Conservation (phyloP, 2,329 filamentous ascomycete genomes). For the Verticillium albo-atrum region DNA sequence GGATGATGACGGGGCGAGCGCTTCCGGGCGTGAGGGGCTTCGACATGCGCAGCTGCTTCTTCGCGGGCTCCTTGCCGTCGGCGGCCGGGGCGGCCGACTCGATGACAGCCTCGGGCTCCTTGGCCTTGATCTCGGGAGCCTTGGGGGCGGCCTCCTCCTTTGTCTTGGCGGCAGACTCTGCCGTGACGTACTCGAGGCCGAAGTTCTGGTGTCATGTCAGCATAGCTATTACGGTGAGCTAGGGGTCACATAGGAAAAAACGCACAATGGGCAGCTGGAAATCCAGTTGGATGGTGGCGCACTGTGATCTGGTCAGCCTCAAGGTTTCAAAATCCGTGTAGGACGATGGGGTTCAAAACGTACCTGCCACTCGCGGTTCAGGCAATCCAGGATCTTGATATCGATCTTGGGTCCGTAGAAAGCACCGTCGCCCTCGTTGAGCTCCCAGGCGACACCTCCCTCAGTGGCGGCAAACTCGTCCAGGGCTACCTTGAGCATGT, state of each 20-base stretch:
- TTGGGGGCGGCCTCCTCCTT: slow-evolving; percentile 22
- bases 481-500: slow-evolving; percentile 72
- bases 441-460: slow-evolving; percentile 68
- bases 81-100: slow-evolving; percentile 24
- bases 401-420: slow-evolving; percentile 99
- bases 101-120: slow-evolving; percentile 22
- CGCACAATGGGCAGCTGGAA: slow-evolving; percentile 51
- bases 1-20: slow-evolving; percentile 79
- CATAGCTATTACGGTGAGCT: background rate
- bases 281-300: slow-evolving; percentile 91
- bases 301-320: slow-evolving; percentile 54
- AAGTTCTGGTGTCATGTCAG: slow-evolving; percentile 60
- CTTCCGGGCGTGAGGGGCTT: slow-evolving; percentile 62
- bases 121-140: slow-evolving; percentile 24
- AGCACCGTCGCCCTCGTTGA: slow-evolving; percentile 92
- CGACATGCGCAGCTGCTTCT: slow-evolving; percentile 24
- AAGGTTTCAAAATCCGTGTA: background rate
- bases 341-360: background rate
- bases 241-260: background rate
- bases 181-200: slow-evolving; percentile 79
- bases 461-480: slow-evolving; percentile 60
- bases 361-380: slow-evolving; percentile 39
- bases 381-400: slow-evolving; percentile 85
- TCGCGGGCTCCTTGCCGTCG: slow-evolving; percentile 17
- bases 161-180: slow-evolving; percentile 37